These are phyloP conservation scores for Pythium aristosporum DNA, from an alignment of 352 stramenopile species.

Conservation along the genomic window DNA sequence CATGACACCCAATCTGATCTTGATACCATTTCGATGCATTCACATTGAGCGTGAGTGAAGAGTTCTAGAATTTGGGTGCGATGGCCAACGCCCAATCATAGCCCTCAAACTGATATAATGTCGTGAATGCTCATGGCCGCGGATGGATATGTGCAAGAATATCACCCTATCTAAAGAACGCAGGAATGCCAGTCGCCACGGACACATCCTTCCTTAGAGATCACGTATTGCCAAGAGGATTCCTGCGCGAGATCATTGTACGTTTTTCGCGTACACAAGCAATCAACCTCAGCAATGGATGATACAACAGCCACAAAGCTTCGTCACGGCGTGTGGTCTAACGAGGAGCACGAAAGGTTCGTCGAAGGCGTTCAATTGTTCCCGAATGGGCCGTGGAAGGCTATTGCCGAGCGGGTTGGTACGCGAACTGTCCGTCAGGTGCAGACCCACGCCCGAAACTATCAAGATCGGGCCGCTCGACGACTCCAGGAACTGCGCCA, in stretches of 20 bases:
- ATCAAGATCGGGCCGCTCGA: constrained; percentile 27
- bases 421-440: constrained; percentile 25
- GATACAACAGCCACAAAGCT: not conserved
- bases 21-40: no score
- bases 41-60: no score
- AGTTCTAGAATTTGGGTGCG: no score
- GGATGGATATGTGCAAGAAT: no score
- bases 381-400: constrained; percentile 19
- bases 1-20: no score
- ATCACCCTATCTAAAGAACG: no score
- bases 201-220: no score
- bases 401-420: constrained; percentile 20
- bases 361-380: constrained; percentile 26
- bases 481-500: constrained; percentile 46
- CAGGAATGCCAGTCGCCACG: no score
- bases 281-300: not conserved
- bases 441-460: constrained; percentile 28
- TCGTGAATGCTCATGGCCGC: no score
- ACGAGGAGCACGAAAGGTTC: constrained; percentile 31
- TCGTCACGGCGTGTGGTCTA: constrained; percentile 26
- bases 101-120: no score
- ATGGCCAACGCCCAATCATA: no score
- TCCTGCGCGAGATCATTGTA: not conserved
- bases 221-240: no score
- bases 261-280: not conserved